A percentile compares a stretch with the other conserved stretches of the same genome.
Conservation (phyloP, 768 basidiomycete species). For the Trametopsis cervina region DNA sequence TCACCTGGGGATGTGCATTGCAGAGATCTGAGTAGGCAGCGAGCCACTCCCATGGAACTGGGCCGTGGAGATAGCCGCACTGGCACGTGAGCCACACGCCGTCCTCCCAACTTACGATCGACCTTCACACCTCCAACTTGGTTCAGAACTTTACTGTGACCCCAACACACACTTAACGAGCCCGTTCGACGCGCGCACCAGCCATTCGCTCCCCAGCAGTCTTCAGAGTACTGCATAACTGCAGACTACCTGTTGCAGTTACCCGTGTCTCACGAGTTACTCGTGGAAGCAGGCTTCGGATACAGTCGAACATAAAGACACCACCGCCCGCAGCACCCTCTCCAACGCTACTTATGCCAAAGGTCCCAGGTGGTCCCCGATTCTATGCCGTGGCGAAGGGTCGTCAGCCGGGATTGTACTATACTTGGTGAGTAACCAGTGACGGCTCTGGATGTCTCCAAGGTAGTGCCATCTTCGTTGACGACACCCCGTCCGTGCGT, state of each 20-base stretch:
- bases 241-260: background rate
- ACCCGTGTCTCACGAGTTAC: background rate
- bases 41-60: too few species aligned
- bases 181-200: too few species aligned
- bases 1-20: too few species aligned
- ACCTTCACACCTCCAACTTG: too few species aligned
- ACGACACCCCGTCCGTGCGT: background rate
- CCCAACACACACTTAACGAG: too few species aligned
- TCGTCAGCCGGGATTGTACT: conserved; percentile 55
- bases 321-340: background rate
- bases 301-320: too few species aligned
- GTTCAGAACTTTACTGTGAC: too few species aligned
- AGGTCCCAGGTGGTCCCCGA: conserved; percentile 27
- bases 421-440: conserved; percentile 49
- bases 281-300: background rate
- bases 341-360: background rate
- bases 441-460: background rate
- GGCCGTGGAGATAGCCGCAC: too few species aligned
- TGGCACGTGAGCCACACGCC: too few species aligned
- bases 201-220: too few species aligned
- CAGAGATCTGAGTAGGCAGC: too few species aligned
- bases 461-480: background rate
- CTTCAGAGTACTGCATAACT: background rate
- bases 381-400: conserved; percentile 78
- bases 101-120: too few species aligned